phyloP scores from a whole-genome alignment of 2,329 filamentous ascomycete species.

The Trichoderma arundinaceum region DNA sequence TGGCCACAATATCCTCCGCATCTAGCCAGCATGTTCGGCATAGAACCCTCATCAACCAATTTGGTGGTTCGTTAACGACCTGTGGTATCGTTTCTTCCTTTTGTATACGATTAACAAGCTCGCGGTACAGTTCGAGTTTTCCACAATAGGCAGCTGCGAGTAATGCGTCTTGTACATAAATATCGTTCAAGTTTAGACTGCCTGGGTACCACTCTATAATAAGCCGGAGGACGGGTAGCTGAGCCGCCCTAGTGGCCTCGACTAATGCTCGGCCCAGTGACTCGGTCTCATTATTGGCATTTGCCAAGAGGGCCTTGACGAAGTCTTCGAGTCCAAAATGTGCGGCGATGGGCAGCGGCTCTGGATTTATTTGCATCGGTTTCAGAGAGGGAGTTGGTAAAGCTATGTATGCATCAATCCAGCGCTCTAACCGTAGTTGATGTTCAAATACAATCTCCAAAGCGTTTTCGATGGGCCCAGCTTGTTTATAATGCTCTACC shows the following conservation, averaged over 20 bases:
- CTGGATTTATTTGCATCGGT: neutral
- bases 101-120: neutral
- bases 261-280: neutral
- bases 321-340: neutral
- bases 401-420: constrained; percentile 2
- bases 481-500: neutral
- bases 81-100: neutral
- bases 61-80: neutral
- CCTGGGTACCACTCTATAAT: neutral
- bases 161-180: neutral
- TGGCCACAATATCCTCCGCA: neutral
- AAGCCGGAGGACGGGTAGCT: neutral
- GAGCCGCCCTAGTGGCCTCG: neutral
- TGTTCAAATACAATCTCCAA: neutral
- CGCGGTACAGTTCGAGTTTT: neutral
- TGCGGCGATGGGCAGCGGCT: neutral
- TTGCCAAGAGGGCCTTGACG: neutral
- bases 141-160: neutral
- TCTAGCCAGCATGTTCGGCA: neutral
- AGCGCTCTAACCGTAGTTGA: neutral
- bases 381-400: neutral
- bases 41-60: neutral
- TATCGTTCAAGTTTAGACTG: neutral
- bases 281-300: neutral
- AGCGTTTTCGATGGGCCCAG: neutral